Conservation (phyloP, 495 filamentous ascomycete genomes). For the Annulohypoxylon moriforme region DNA sequence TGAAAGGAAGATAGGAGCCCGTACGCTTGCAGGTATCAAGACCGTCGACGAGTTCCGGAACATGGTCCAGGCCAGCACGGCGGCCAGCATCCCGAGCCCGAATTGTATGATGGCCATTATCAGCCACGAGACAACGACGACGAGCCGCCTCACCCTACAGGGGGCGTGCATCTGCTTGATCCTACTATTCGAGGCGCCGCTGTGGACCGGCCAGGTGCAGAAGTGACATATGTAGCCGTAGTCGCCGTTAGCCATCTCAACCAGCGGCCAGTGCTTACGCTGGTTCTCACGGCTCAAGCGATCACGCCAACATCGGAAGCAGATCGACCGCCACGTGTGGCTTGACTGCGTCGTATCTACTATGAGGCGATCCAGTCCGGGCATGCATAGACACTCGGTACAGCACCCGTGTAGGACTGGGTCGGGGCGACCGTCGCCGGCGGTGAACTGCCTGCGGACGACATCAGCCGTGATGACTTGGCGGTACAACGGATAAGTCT, state of each 20-base stretch:
- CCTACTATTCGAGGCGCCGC: constrained; percentile 34
- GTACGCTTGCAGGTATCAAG: constrained; percentile 48
- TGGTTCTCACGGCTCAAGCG: constrained; percentile 39
- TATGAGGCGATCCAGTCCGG: constrained; percentile 48
- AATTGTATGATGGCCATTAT: constrained; percentile 50
- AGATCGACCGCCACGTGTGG: constrained; percentile 45
- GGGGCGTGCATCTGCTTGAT: constrained; percentile 45
- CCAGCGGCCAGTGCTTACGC: constrained; percentile 48
- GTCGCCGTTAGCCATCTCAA: constrained; percentile 45
- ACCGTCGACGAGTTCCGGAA: constrained; percentile 39
- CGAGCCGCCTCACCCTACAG: constrained; percentile 44
- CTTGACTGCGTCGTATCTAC: constrained; percentile 35
- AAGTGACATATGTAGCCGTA: constrained; percentile 51
- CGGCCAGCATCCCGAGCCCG: constrained; percentile 46
- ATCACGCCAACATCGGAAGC: constrained; percentile 48
- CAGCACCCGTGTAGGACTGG: constrained; percentile 37
- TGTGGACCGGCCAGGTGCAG: constrained; percentile 49
- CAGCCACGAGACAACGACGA: constrained; percentile 45
- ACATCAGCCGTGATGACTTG: constrained; percentile 44
- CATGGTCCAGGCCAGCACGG: constrained; percentile 48
- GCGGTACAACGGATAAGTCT: constrained; percentile 41
- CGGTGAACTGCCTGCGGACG: constrained; percentile 40
- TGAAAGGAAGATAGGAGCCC: constrained; percentile 14
- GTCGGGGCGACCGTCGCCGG: constrained; percentile 12
- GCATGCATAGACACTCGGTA: constrained; percentile 44